phyloP scores from a whole-genome alignment of 768 basidiomycete species.

The Leccinum subgranulosum region DNA sequence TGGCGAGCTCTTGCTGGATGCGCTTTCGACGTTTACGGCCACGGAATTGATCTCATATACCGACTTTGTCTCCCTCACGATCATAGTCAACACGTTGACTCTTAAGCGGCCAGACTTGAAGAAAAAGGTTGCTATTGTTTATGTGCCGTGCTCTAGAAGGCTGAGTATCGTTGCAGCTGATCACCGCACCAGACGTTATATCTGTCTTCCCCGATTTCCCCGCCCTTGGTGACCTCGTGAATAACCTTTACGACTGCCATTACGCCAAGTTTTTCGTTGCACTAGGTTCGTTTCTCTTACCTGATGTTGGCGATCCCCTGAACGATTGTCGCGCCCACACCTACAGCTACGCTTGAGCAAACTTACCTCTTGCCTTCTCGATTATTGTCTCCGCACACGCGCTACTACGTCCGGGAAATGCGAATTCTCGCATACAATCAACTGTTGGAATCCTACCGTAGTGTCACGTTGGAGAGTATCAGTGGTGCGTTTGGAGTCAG shows the following conservation, averaged over 20 bases:
- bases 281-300: conserved; percentile 51
- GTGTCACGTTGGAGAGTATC: conserved; percentile 85
- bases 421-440: conserved; percentile 91
- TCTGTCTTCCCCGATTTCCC: conserved; percentile 82
- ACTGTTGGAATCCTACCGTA: conserved; percentile 87
- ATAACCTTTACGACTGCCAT: conserved; percentile 88
- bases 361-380: conserved; percentile 85
- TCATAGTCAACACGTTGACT: conserved; percentile 74
- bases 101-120: conserved; percentile 84
- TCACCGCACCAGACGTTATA: conserved; percentile 83
- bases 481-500: conserved; percentile 86
- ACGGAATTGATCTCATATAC: conserved; percentile 86
- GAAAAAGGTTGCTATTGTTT: conserved; percentile 62
- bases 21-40: conserved; percentile 92
- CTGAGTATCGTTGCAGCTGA: conserved; percentile 51
- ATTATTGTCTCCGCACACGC: conserved; percentile 78
- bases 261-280: conserved; percentile 94
- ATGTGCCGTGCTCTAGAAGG: background rate
- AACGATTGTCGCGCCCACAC: background rate
- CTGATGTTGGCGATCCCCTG: conserved; percentile 1
- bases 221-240: conserved; percentile 75
- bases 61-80: conserved; percentile 83
- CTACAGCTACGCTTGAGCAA: conserved; percentile 81
- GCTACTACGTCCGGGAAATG: conserved; percentile 94
- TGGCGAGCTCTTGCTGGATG: conserved; percentile 84